Base-by-base conservation (phyloP, 345 rosid species). In the Odontarrhena argentea region DNA sequence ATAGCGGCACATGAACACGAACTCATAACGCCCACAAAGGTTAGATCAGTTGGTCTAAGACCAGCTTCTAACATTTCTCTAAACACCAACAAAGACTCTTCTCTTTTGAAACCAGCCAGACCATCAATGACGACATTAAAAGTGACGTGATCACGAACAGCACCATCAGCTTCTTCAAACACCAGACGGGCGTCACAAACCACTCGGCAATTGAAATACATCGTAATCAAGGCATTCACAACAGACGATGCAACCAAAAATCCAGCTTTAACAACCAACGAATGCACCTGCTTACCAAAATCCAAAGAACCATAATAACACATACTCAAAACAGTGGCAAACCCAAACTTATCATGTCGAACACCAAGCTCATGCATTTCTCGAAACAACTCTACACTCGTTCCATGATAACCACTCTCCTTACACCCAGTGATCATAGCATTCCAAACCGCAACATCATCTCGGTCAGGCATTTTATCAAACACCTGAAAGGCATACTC, bases 111-210 rank as follows among this genome's bases (percentile, higher is more conserved):
- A 61, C 74, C 48, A 13, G 74, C 71, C 44, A 90, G 82, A 54
- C 97, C 90, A 54, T 79, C 86, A 46, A 86, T 84, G 79, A 87
- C 87, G 40, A 77, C 92, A 81, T 90, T 87, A 68, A 71, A 86
- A 61, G 87, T 84, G 43, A 90, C 78, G 62, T 76, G 81, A 78
- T 90, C 81, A 60, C 58, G 65, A 46, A 70, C 76, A 36, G 11
- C 67, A 60, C 11, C 67, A 60, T 70, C 79, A 10, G 80, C 83
- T 74, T 78, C 89, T 63, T 75, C 73, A 51, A 90, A 87, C 30
- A 81, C 84, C 56, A 44, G 41, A 63, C 49, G 25, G 0, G 89
- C 95, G 36, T 76, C 80, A 26, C 14, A 11, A 69, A 48, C 45
- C 49, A 72, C 46, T 60, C 77, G 74, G 46, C 79, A 63, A 47